These are phyloP conservation scores for Coniochaeta prunicola DNA, from an alignment of 2,329 filamentous ascomycete species.

Conservation along the genomic window DNA sequence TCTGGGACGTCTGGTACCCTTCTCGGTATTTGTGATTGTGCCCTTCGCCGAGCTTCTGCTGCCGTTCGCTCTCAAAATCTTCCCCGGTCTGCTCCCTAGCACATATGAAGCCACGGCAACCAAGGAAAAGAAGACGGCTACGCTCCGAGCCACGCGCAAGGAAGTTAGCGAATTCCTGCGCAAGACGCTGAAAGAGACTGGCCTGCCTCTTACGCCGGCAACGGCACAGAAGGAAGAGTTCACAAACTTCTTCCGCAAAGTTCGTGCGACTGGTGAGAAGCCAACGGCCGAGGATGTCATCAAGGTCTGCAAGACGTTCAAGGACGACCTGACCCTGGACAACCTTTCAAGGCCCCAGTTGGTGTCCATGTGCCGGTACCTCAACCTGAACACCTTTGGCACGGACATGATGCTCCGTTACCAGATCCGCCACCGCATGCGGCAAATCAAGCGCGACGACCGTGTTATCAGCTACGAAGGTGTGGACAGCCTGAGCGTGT, in stretches of 20 bases:
- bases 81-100: constrained; percentile 95
- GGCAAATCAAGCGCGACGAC: constrained; percentile 98
- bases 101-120: constrained; percentile 91
- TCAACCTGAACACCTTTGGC: constrained; percentile 95
- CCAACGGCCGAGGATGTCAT: constrained; percentile 89
- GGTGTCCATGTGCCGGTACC: constrained; percentile 96
- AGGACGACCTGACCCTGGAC: constrained; percentile 93
- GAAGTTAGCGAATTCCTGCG: constrained; percentile 89
- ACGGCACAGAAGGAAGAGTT: constrained; percentile 93
- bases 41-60: constrained; percentile 92
- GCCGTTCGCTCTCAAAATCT: constrained; percentile 84
- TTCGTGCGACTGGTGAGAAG: constrained; percentile 82
- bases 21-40: constrained; percentile 94
- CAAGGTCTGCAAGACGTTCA: constrained; percentile 98
- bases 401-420: constrained; percentile 98
- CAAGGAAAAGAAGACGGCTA: constrained; percentile 80
- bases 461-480: constrained; percentile 90
- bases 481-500: constrained; percentile 85
- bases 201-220: constrained; percentile 74
- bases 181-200: constrained; percentile 86
- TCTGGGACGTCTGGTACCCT: constrained; percentile 84
- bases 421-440: constrained; percentile 94
- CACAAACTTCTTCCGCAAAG: constrained; percentile 92
- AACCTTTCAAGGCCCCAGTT: constrained; percentile 93
- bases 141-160: constrained; percentile 77